Evolutionary conservation across 352 stramenopile genomes (phyloP).

Genomic region (Phytophthora vignae): DNA sequence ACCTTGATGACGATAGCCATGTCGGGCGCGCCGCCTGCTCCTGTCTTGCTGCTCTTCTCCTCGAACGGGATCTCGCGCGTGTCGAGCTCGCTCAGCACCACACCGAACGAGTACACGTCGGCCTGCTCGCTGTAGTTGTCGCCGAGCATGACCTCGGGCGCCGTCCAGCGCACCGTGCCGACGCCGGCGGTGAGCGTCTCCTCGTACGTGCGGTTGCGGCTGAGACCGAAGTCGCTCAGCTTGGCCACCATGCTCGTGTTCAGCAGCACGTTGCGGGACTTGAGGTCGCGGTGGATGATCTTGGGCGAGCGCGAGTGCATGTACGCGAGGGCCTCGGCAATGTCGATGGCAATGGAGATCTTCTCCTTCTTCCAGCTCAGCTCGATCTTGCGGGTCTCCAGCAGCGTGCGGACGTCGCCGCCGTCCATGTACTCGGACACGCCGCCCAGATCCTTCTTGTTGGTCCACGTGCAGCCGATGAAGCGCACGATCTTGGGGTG

Average conservation of each 20-base stretch:
- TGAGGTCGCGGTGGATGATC: slow-evolving; percentile 88
- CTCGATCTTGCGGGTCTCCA: slow-evolving; percentile 86
- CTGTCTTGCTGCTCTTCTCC: slow-evolving; percentile 80
- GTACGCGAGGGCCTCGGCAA: slow-evolving; percentile 81
- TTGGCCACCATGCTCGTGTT: slow-evolving; percentile 86
- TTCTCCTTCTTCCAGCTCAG: slow-evolving; percentile 86
- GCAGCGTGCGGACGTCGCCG: slow-evolving; percentile 81
- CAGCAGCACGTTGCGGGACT: slow-evolving; percentile 85
- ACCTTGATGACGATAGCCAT: slow-evolving; percentile 91
- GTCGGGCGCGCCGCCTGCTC: slow-evolving; percentile 60
- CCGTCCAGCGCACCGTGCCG: slow-evolving; percentile 87
- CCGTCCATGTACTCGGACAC: slow-evolving; percentile 91
- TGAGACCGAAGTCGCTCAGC: slow-evolving; percentile 87
- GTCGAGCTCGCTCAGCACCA: slow-evolving; percentile 88
- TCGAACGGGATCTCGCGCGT: slow-evolving; percentile 90
- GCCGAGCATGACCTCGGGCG: slow-evolving; percentile 88
- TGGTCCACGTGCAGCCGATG: slow-evolving; percentile 87
- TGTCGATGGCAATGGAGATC: slow-evolving; percentile 86
- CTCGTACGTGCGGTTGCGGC: slow-evolving; percentile 86
- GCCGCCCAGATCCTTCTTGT: slow-evolving; percentile 73
- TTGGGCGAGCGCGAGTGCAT: slow-evolving; percentile 87
- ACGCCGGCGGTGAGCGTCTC: slow-evolving; percentile 86
- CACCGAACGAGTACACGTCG: slow-evolving; percentile 91
- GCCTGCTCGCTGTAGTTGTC: slow-evolving; percentile 90
- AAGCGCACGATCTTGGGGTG: slow-evolving; percentile 90